phyloP scores from a whole-genome alignment of 163 green algal genomes.

The Prototheca cutis region DNA sequence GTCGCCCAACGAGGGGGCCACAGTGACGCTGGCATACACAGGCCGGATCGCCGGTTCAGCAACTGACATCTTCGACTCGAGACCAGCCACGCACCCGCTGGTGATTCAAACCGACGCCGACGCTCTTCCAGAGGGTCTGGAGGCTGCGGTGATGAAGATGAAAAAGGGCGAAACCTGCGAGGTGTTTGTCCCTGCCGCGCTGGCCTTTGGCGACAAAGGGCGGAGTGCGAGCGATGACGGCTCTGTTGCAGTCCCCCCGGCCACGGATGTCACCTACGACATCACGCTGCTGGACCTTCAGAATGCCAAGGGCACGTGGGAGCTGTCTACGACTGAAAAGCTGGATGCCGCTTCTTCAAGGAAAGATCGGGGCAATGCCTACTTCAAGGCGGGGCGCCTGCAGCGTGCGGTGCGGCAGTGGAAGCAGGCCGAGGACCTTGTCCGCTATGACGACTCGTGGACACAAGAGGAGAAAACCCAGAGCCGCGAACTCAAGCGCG shows the following conservation, averaged over 20 bases:
- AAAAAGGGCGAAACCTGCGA: constrained; percentile 8
- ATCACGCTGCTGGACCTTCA: constrained; percentile 56
- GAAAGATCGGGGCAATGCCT: constrained; percentile 66
- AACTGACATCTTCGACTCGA: too few relatives aligned
- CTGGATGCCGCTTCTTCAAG: constrained; percentile 25
- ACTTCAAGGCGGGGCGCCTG: constrained; percentile 56
- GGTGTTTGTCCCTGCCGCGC: constrained; percentile 5
- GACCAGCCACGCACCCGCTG: neutral
- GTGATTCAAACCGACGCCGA: neutral
- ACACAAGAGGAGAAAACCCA: constrained; percentile 44
- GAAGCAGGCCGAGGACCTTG: constrained; percentile 10
- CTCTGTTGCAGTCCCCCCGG: constrained; percentile 38
- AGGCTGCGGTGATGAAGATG: constrained; percentile 1
- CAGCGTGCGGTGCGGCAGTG: constrained; percentile 43
- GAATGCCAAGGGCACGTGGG: constrained; percentile 77
- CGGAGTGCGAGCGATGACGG: too few relatives aligned
- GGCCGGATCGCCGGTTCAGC: constrained; percentile 39
- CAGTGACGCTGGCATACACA: constrained; percentile 36
- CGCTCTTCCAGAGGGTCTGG: neutral
- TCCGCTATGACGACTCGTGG: constrained; percentile 40
- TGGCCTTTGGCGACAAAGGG: constrained; percentile 17
- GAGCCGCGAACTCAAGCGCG: constrained; percentile 58
- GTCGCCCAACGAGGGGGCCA: constrained; percentile 48
- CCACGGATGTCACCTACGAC: constrained; percentile 48
- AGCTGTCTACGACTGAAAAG: constrained; percentile 78